Conservation (phyloP, 352 stramenopile genomes). For the Phytophthora megakarya region DNA sequence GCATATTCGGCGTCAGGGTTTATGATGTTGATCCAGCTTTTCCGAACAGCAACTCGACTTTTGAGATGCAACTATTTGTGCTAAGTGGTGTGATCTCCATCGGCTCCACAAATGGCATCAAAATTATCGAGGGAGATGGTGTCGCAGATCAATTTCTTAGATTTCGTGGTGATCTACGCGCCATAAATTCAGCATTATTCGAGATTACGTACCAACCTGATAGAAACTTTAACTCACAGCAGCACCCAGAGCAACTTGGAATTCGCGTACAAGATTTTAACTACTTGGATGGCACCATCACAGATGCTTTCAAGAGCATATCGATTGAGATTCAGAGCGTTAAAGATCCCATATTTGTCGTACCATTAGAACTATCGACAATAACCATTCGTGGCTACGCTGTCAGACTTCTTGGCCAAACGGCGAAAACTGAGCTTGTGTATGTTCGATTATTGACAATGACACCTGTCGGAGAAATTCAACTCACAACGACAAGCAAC, state of each 20-base stretch:
- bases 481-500: constrained; percentile 33
- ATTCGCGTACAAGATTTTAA: constrained; percentile 69
- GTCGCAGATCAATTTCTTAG: constrained; percentile 54
- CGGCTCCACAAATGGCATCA: constrained; percentile 27
- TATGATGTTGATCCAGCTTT: constrained; percentile 59
- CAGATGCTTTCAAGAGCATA: constrained; percentile 48
- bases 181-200: constrained; percentile 74
- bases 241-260: constrained; percentile 63
- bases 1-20: constrained; percentile 69
- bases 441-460: constrained; percentile 55
- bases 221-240: constrained; percentile 71
- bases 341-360: constrained; percentile 49
- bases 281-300: constrained; percentile 49
- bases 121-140: constrained; percentile 61
- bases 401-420: constrained; percentile 35
- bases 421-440: constrained; percentile 24
- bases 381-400: constrained; percentile 52
- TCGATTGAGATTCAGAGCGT: constrained; percentile 48
- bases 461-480: constrained; percentile 54
- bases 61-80: constrained; percentile 65
- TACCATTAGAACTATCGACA: constrained; percentile 39
- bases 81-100: constrained; percentile 59
- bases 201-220: constrained; percentile 75
- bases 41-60: constrained; percentile 40
- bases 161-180: constrained; percentile 55